Conservation (phyloP, 2,329 filamentous ascomycete genomes). For the Magnaporthiopsis poae region DNA sequence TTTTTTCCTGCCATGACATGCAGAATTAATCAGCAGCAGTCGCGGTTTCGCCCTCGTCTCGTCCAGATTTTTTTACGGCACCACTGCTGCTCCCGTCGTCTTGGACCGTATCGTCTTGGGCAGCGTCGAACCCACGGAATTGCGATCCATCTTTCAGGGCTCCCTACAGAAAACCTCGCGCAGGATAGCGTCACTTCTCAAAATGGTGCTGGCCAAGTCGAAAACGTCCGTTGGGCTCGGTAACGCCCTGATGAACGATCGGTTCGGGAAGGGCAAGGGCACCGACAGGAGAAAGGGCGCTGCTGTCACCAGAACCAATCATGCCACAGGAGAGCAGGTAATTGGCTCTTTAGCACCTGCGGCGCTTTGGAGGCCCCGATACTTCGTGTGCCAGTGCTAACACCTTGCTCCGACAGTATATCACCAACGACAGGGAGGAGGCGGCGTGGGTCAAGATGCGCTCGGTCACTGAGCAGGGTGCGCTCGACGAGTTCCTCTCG, state of each 20-base stretch:
- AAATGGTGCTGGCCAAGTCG: constrained; percentile 67
- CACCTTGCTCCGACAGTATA: constrained; percentile 46
- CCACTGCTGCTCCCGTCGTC: not conserved
- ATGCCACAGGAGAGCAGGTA: constrained; percentile 68
- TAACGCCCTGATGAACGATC: constrained; percentile 97
- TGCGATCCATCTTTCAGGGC: not conserved
- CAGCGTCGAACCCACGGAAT: not conserved
- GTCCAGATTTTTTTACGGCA: not conserved
- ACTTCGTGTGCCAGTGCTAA: constrained; percentile 16
- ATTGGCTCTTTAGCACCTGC: constrained; percentile 10
- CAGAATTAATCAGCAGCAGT: not conserved
- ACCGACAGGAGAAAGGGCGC: constrained; percentile 63
- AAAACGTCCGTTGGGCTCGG: constrained; percentile 92
- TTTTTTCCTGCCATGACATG: not conserved
- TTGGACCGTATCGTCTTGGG: not conserved
- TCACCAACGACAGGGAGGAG: constrained; percentile 83
- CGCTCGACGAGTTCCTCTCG: constrained; percentile 89
- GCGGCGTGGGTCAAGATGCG: constrained; percentile 99
- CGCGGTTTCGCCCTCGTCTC: not conserved
- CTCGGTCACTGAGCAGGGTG: constrained; percentile 92
- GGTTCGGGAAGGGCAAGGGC: constrained; percentile 88
- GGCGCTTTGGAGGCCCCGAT: not conserved
- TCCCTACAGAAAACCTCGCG: not conserved
- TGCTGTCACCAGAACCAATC: constrained; percentile 57
- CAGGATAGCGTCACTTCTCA: constrained; percentile 17